Evolutionary conservation across 1,284 basidiomycete species (phyloP).

Genomic region (Cryptococcus sp.): DNA sequence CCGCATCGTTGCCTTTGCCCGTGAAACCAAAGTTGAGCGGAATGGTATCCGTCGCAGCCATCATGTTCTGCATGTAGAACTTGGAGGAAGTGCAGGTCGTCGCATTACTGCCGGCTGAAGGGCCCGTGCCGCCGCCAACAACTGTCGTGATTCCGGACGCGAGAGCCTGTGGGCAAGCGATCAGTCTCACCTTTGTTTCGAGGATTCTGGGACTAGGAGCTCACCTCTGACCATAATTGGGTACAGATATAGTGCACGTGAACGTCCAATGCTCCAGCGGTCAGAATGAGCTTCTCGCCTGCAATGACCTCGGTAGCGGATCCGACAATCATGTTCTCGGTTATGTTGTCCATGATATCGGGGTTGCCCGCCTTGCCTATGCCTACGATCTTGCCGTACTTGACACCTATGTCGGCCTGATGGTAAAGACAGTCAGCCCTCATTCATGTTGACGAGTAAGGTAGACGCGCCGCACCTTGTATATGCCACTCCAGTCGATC

Average conservation of each 20-base stretch:
- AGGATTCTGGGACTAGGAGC: slow-evolving; percentile 18
- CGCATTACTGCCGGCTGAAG: slow-evolving; percentile 84
- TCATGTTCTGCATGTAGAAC: slow-evolving; percentile 84
- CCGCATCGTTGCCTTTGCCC: slow-evolving; percentile 92
- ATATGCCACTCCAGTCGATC: slow-evolving; percentile 92
- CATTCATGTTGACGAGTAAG: neutral
- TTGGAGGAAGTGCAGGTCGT: slow-evolving; percentile 93
- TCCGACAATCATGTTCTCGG: slow-evolving; percentile 74
- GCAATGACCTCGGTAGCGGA: slow-evolving; percentile 92
- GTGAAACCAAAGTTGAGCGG: slow-evolving; percentile 93
- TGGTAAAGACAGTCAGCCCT: neutral
- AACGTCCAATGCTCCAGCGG: slow-evolving; percentile 89
- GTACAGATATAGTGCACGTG: slow-evolving; percentile 95
- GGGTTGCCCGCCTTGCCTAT: slow-evolving; percentile 98
- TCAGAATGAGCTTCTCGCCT: slow-evolving; percentile 90
- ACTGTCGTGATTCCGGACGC: slow-evolving; percentile 74
- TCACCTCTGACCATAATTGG: slow-evolving; percentile 73
- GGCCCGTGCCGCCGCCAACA: slow-evolving; percentile 92
- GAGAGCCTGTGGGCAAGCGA: slow-evolving; percentile 48
- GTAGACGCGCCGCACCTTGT: slow-evolving; percentile 65
- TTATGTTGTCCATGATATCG: slow-evolving; percentile 83
- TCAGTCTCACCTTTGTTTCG: neutral
- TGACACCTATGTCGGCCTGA: slow-evolving; percentile 95
- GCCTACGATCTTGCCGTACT: slow-evolving; percentile 76
- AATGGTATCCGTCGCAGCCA: slow-evolving; percentile 81